Evolutionary conservation across 805 yeast genomes (phyloP).

Genomic region (Ogataea degrootiae): DNA sequence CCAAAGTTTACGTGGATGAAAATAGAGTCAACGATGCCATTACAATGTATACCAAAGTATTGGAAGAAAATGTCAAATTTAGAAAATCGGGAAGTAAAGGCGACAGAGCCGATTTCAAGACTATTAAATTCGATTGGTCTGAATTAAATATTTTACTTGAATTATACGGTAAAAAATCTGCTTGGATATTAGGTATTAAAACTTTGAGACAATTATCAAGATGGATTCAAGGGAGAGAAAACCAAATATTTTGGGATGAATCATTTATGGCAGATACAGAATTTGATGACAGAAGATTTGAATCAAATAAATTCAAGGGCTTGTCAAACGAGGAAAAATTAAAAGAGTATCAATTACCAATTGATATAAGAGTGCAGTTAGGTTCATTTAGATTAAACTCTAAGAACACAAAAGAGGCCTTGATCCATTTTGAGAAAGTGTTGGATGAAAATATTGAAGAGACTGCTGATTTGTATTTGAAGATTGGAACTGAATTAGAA

Average conservation of each 20-base stretch:
- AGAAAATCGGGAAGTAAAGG: conserved; percentile 27
- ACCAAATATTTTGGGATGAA: conserved; percentile 65
- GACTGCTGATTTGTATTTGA: conserved; percentile 66
- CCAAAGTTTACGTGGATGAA: conserved; percentile 47
- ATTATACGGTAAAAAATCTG: conserved; percentile 63
- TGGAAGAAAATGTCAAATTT: conserved; percentile 51
- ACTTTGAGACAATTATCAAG: conserved; percentile 68
- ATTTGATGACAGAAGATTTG: conserved; percentile 67
- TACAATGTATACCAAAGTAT: conserved; percentile 57
- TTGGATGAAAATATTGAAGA: conserved; percentile 50
- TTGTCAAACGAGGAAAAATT: conserved; percentile 36
- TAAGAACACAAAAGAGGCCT: conserved; percentile 64
- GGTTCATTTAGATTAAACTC: conserved; percentile 68
- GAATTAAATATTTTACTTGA: conserved; percentile 82
- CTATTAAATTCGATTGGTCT: conserved; percentile 76
- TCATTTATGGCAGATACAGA: conserved; percentile 62
- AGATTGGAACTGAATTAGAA: conserved; percentile 72
- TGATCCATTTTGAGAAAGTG: conserved; percentile 60
- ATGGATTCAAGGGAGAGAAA: conserved; percentile 72
- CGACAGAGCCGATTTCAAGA: conserved; percentile 21
- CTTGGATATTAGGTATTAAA: conserved; percentile 59
- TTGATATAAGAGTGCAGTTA: conserved; percentile 80
- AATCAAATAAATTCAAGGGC: conserved; percentile 39
- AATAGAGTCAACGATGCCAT: conserved; percentile 70
- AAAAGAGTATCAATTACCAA: conserved; percentile 56